Base-by-base conservation (phyloP, 202 grass and related monocot species). In the Dendrocalamus latiflorus region DNA sequence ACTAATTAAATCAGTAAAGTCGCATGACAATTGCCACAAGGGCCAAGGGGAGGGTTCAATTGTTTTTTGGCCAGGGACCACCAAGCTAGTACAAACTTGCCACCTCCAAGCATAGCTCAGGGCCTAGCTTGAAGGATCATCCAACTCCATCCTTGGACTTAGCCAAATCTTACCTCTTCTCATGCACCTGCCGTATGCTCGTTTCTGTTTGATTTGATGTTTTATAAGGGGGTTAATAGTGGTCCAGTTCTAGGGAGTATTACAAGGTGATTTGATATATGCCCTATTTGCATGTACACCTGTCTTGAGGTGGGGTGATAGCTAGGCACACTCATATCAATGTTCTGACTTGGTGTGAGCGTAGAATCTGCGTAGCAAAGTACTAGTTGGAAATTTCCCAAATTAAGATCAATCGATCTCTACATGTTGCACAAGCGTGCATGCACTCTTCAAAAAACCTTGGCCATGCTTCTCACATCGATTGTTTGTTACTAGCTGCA, bases 61-160 rank as follows among this genome's bases (percentile, higher is more conserved):
- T 90, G 15, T 51, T 89, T 89, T 89, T 63, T 58, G 25, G 76
- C 22, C 50, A 71, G 65, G 79, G 80, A 82, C 91, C 80, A 78
- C 9, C 18, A 18, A 50, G 86, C n/a, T n/a, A n/a, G n/a, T 75
- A 86, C 80, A 71, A 1, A 58, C 28, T 78, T 68, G 62, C 89
- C 82, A 85, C 81, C 85, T 78, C 33, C 78, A 84, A 84, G 74
- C 56, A 65, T 68, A 81, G 55, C 69, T 87, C 53, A 30, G 37
- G 48, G 68, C 76, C 80, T 91, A 89, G 84, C 76, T 91, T 89
- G 76, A 86, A 89, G 84, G 78, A 9, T 43, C 86, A 86, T 89
- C 84, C 51, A 90, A 45, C 81, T 68, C 83, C 37, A 86, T 83
- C 74, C 79, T 90, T 86, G 88, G 79, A 86, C 88, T 90, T 86